Base-by-base conservation (phyloP, 345 rosid genomes). In the Conringia planisiliqua region DNA sequence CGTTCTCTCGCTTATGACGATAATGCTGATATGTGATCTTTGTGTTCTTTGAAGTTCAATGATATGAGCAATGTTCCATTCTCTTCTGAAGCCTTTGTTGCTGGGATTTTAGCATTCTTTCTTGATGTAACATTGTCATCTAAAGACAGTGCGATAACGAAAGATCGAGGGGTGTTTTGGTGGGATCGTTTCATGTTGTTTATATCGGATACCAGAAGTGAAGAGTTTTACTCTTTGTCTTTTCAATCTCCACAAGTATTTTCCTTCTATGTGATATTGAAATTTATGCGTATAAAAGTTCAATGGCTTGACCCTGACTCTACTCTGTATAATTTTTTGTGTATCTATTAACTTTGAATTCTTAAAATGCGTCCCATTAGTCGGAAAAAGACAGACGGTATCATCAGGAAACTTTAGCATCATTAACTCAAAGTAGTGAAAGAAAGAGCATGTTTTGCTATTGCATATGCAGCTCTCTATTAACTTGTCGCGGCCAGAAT, bases 211-310 rank as follows among this genome's bases (percentile, higher is more conserved):
- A 86, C 97, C 2, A 82, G 99, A 79, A 95, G 97, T 43, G 97
- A 95, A 66, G 99, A 95, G 78, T 95, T 95, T 84, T 95, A 91
- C 71, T 82, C 90, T 12, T 75, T 95, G 78, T 97, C 99, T 4
- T 88, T 88, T 95, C 83, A 87, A 95, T 75, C 97, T 95, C 63
- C 91, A 95, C 87, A 95, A 91, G 86, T 91, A 84, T 82, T 95
- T 91, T 83, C 99, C 99, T 13, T 87, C 97, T 26, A 85, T 90
- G 54, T 95, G 87, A 91, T 66, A 44, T n/a, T 54, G n/a, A 58
- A 29, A 29, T 59, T 29, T 35, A 59, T 75, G 36, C 27, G 33
- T 3, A 68, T 12, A 35, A 17, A 68, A 48, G 44, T 67, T 39
- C 66, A 27, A 29, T 64, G 63, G 47, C 56, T 73, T 39, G 24